Percentiles rank a stretch among this genome's conserved stretches.
These are phyloP conservation scores for Malus orientalis DNA, from an alignment of 306 rosid genomes.

Conservation along the genomic window DNA sequence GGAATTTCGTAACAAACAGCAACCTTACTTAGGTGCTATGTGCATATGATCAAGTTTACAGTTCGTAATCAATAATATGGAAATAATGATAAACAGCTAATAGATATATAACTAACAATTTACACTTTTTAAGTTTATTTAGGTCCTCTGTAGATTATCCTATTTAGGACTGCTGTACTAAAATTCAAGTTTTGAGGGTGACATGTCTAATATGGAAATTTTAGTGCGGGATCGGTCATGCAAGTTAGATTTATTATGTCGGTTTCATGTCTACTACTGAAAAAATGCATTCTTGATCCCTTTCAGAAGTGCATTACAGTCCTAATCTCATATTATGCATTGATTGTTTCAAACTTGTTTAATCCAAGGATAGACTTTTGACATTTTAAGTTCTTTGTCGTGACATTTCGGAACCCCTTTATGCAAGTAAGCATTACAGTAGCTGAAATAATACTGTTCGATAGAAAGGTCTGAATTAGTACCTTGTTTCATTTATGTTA, in stretches of 20 bases:
- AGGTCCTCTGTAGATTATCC: not conserved
- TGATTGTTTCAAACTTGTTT: not conserved
- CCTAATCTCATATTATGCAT: not conserved
- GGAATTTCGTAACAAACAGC: not conserved
- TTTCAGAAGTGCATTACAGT: no score
- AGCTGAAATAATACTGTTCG: not conserved
- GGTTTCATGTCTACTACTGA: not conserved
- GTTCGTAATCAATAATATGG: not conserved
- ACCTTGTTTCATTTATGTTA: slow-evolving; percentile 5
- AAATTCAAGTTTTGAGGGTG: not conserved
- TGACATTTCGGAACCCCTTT: not conserved
- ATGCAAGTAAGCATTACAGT: not conserved
- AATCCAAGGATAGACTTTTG: not conserved
- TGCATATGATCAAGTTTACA: not conserved
- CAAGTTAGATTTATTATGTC: not conserved
- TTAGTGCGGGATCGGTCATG: not conserved
- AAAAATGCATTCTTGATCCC: no score
- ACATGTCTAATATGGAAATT: not conserved
- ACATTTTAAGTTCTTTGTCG: not conserved
- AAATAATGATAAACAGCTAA: not conserved
- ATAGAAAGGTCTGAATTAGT: not conserved
- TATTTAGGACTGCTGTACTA: not conserved
- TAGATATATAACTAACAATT: no score
- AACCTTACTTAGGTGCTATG: not conserved
- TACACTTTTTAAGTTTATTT: not conserved